Conservation (phyloP, 768 basidiomycete species). For the Tremella fuciformis region DNA sequence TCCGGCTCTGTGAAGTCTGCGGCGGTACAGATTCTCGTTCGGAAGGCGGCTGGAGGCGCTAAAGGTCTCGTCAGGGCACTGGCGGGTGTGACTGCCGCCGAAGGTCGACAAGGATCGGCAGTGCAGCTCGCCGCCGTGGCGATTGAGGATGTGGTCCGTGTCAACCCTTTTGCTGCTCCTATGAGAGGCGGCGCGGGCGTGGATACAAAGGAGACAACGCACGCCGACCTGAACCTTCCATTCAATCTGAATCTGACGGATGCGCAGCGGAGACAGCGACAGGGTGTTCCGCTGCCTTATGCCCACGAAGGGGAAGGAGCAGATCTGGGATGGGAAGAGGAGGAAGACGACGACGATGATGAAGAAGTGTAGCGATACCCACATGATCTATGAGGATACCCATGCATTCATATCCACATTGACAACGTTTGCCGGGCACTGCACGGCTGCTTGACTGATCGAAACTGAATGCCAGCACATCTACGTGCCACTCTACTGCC, state of each 20-base stretch:
- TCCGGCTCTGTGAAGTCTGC: slow-evolving; percentile 52
- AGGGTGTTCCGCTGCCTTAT: slow-evolving; percentile 84
- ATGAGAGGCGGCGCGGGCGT: slow-evolving; percentile 9
- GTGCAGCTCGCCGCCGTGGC: neutral
- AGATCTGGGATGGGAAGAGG: slow-evolving; percentile 37
- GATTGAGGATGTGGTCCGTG: slow-evolving; percentile 8
- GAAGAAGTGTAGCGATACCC: slow-evolving; percentile 20
- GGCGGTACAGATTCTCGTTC: slow-evolving; percentile 60
- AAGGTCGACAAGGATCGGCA: neutral
- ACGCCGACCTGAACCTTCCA: slow-evolving; percentile 68
- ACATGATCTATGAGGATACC: slow-evolving; percentile 12
- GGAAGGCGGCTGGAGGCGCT: slow-evolving; percentile 44
- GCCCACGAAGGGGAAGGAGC: slow-evolving; percentile 68
- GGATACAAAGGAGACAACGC: slow-evolving; percentile 41
- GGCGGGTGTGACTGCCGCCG: slow-evolving; percentile 12
- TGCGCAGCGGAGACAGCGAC: slow-evolving; percentile 73
- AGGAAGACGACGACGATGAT: slow-evolving; percentile 39
- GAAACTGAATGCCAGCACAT: neutral
- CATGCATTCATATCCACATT: slow-evolving; percentile 1
- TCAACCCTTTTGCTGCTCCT: slow-evolving; percentile 23
- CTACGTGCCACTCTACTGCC: slow-evolving; percentile 13
- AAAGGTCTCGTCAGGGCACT: slow-evolving; percentile 47
- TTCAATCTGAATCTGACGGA: slow-evolving; percentile 85
- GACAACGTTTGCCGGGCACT: neutral
- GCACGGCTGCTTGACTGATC: no score